Percentiles rank a stretch among this genome's conserved stretches.
Evolutionary conservation across 2,329 filamentous ascomycete genomes (phyloP).

Genomic region (Dactylonectria macrodidyma): DNA sequence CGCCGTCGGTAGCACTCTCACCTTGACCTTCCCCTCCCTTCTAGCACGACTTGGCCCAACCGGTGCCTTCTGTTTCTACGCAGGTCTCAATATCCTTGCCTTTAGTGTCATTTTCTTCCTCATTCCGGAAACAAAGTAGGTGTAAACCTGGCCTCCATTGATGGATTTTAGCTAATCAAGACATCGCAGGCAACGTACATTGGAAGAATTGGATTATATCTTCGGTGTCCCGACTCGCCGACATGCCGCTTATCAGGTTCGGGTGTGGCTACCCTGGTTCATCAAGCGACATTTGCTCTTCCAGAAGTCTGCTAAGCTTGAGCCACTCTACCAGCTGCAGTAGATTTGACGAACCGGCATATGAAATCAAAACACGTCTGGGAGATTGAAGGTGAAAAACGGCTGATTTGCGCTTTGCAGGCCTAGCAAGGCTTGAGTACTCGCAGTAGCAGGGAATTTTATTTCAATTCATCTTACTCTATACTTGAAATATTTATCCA

Average conservation of each 20-base stretch:
- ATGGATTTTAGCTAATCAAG: no score
- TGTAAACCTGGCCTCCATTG: neutral
- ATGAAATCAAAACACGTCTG: no score
- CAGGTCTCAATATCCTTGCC: constrained; percentile 71
- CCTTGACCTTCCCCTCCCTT: constrained; percentile 62
- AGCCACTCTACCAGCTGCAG: constrained; percentile 49
- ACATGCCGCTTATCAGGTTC: constrained; percentile 53
- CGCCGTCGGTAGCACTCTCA: constrained; percentile 45
- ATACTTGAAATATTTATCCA: no score
- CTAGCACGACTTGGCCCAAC: constrained; percentile 56
- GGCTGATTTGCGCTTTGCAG: no score
- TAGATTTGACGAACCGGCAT: no score
- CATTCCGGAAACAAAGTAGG: constrained; percentile 67
- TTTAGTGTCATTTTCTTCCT: constrained; percentile 76
- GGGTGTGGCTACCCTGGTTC: constrained; percentile 53
- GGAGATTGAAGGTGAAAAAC: no score
- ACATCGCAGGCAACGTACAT: constrained; percentile 48
- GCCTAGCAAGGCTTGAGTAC: no score
- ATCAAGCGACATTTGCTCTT: constrained; percentile 50
- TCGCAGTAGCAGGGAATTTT: no score
- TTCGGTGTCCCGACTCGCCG: constrained; percentile 53
- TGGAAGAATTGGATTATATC: constrained; percentile 59
- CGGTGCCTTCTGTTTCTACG: constrained; percentile 73
- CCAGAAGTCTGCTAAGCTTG: constrained; percentile 44
- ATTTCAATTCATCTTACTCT: no score